These are phyloP conservation scores for Alternaria infectoria DNA, from an alignment of 2,329 filamentous ascomycete species.

Conservation along the genomic window DNA sequence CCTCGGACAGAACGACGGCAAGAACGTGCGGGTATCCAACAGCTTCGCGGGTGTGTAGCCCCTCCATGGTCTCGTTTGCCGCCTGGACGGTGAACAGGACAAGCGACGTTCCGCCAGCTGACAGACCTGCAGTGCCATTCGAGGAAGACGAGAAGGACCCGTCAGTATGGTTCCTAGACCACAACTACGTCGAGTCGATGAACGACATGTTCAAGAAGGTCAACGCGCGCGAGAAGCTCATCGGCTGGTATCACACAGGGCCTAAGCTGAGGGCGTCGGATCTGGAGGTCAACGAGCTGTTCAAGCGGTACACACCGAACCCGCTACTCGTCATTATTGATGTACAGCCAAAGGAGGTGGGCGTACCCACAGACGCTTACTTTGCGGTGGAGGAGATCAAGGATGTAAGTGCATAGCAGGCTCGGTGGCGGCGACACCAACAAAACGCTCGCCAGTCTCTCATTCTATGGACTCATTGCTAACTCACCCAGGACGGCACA, in stretches of 20 bases:
- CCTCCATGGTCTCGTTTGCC: conserved; percentile 18
- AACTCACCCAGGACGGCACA: conserved; percentile 77
- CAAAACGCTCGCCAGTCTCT: neutral
- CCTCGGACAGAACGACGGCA: conserved; percentile 93
- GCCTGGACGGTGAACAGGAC: conserved; percentile 6
- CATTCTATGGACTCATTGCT: neutral
- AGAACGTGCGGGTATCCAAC: conserved; percentile 96
- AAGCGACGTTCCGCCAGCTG: conserved; percentile 24
- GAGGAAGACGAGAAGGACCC: conserved; percentile 99
- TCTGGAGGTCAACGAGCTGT: conserved; percentile 98
- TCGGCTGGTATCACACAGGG: conserved; percentile 99
- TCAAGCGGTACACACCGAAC: conserved; percentile 98
- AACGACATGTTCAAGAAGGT: conserved; percentile 99
- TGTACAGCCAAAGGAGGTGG: conserved; percentile 96
- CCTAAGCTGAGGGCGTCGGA: conserved; percentile 96
- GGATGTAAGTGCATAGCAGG: conserved; percentile 69
- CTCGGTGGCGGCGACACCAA: neutral
- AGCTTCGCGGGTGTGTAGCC: conserved; percentile 84
- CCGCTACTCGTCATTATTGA: conserved; percentile 97
- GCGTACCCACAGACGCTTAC: conserved; percentile 97
- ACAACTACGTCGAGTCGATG: conserved; percentile 99
- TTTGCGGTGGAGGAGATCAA: conserved; percentile 99
- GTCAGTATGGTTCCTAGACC: conserved; percentile 98
- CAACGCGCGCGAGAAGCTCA: conserved; percentile 97
- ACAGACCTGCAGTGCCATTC: conserved; percentile 75